phyloP scores from a whole-genome alignment of 176 grass and related monocot genomes.

The Triticum timopheevii region DNA sequence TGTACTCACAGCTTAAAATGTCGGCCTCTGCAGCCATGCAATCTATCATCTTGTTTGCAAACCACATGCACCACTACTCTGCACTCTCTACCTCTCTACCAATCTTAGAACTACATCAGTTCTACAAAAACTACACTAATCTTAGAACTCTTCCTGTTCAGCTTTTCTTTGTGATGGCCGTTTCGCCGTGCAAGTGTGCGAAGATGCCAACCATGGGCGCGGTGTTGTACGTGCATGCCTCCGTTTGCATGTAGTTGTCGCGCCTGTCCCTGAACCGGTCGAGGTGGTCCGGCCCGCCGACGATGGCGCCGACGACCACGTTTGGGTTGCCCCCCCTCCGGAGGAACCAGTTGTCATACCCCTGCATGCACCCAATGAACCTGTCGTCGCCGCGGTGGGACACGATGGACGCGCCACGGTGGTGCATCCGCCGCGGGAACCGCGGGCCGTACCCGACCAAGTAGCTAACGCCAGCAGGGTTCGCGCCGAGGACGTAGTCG shows the following conservation, averaged over 20 bases:
- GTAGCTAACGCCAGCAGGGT: slow-evolving; percentile 38
- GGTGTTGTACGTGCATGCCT: slow-evolving; percentile 46
- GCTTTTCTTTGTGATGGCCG: background rate
- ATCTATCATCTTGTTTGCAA: background rate
- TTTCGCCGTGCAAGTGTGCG: slow-evolving; percentile 22
- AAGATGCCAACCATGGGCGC: slow-evolving; percentile 46
- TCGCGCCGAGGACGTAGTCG: slow-evolving; percentile 35
- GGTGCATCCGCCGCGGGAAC: slow-evolving; percentile 47
- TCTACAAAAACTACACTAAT: too few species aligned
- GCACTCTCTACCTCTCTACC: too few species aligned
- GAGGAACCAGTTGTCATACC: slow-evolving; percentile 47
- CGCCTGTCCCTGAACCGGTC: slow-evolving; percentile 32
- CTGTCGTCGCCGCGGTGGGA: background rate
- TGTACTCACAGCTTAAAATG: background rate
- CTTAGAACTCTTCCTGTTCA: too few species aligned
- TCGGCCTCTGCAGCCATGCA: slow-evolving; percentile 8
- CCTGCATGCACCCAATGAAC: slow-evolving; percentile 49
- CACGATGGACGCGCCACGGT: slow-evolving; percentile 44
- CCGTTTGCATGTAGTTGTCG: slow-evolving; percentile 46
- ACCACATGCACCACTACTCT: background rate
- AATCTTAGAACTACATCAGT: background rate
- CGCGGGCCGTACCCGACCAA: slow-evolving; percentile 25
- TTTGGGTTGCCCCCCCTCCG: slow-evolving; percentile 25
- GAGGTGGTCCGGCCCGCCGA: slow-evolving; percentile 39
- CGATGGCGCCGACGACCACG: slow-evolving; percentile 40